phyloP scores from a whole-genome alignment of 139 green algal genomes.

The Picochlorum sp. region DNA sequence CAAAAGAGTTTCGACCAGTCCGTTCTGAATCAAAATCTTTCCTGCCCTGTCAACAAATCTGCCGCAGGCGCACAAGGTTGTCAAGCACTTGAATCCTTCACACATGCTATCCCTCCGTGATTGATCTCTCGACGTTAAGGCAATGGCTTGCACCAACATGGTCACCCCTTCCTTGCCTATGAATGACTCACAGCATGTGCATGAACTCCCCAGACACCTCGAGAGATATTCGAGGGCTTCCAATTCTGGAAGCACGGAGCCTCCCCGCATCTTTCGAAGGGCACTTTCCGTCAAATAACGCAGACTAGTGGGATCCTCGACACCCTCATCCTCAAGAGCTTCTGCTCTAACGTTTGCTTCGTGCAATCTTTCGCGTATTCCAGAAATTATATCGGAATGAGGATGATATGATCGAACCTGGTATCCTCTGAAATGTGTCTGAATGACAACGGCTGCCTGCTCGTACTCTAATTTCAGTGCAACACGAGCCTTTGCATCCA shows the following conservation, averaged over 20 bases:
- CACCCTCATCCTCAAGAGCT: background rate
- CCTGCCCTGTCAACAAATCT: slow-evolving; percentile 1
- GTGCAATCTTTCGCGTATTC: background rate
- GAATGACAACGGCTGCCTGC: background rate
- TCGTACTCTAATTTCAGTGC: background rate
- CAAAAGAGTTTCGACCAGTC: background rate
- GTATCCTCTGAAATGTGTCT: background rate
- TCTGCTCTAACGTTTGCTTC: background rate
- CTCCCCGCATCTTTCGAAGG: too few relatives aligned
- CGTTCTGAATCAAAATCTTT: slow-evolving; percentile 54
- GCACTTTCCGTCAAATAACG: too few relatives aligned
- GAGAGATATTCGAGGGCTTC: too few relatives aligned
- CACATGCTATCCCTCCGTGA: background rate
- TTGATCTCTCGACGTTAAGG: background rate
- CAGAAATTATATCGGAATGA: background rate
- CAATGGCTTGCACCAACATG: background rate
- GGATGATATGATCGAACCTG: background rate
- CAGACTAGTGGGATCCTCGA: too few relatives aligned
- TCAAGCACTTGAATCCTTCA: slow-evolving; percentile 1
- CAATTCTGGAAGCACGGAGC: too few relatives aligned
- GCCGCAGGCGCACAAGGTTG: slow-evolving; percentile 18
- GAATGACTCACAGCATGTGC: background rate
- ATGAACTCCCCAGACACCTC: background rate
- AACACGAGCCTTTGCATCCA: background rate
- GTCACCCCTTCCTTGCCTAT: background rate